Conservation (phyloP, 495 filamentous ascomycete genomes). For the Penicillium longicatenatum region DNA sequence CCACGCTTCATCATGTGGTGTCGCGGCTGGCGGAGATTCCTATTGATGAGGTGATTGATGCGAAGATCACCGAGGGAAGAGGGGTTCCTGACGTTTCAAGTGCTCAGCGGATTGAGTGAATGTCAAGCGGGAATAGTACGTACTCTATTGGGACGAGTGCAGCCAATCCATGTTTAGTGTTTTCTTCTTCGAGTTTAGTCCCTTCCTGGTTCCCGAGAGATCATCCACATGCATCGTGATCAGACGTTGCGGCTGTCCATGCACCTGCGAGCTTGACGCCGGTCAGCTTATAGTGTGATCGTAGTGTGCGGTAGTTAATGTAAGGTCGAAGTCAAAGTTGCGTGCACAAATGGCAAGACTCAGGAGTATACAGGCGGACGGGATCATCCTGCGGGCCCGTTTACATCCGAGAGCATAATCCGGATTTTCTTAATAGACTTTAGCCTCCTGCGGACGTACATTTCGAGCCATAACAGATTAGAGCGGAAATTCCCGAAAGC, state of each 20-base stretch:
- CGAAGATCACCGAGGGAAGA: slow-evolving; percentile 50
- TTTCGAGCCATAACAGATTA: not conserved
- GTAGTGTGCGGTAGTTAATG: not conserved
- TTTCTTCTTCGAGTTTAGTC: not conserved
- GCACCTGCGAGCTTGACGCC: not conserved
- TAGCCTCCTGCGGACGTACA: not conserved
- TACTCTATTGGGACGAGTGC: slow-evolving; percentile 4
- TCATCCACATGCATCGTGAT: not conserved
- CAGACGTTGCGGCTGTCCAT: not conserved
- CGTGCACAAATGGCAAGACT: not conserved
- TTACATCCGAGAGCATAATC: not conserved
- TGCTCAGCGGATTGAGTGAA: slow-evolving; percentile 43
- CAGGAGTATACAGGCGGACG: not conserved
- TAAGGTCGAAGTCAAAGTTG: slow-evolving; percentile 1
- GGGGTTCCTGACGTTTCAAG: slow-evolving; percentile 51
- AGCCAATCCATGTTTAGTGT: not conserved
- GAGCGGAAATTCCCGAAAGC: not conserved
- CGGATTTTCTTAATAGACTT: not conserved
- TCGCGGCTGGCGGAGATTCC: slow-evolving; percentile 53
- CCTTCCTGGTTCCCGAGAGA: not conserved
- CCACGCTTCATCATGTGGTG: slow-evolving; percentile 58
- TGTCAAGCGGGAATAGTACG: not conserved
- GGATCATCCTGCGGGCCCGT: slow-evolving; percentile 1
- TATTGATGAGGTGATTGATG: slow-evolving; percentile 52
- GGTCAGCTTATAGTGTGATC: not conserved